These are phyloP conservation scores for Pythium diclinum DNA, from an alignment of 352 stramenopile genomes.

Conservation along the genomic window DNA sequence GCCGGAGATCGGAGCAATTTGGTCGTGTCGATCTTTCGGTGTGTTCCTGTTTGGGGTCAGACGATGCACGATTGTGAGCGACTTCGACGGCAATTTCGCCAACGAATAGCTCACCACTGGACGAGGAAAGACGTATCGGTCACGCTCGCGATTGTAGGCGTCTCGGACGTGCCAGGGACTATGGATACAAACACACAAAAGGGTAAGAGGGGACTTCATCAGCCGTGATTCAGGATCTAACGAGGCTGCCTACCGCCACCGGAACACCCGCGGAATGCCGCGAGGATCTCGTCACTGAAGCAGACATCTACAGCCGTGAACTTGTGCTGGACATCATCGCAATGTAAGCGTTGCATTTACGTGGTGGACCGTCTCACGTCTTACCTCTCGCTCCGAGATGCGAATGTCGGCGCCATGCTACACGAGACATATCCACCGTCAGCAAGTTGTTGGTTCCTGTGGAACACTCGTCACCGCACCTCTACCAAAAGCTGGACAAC, in stretches of 20 bases:
- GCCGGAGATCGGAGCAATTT: slow-evolving; percentile 56
- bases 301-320: slow-evolving; percentile 65
- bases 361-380: neutral
- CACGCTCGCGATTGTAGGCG: neutral
- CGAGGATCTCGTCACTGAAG: slow-evolving; percentile 37
- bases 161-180: neutral
- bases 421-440: neutral
- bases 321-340: slow-evolving; percentile 34
- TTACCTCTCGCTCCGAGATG: slow-evolving; percentile 45
- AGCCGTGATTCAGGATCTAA: no score
- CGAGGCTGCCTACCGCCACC: slow-evolving; percentile 34
- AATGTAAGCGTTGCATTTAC: neutral
- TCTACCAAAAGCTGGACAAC: slow-evolving; percentile 54
- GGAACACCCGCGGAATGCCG: slow-evolving; percentile 38
- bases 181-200: neutral
- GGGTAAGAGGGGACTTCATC: neutral
- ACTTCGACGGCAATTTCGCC: neutral
- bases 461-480: slow-evolving; percentile 21
- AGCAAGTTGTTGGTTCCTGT: neutral
- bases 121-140: slow-evolving; percentile 29
- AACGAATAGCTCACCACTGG: slow-evolving; percentile 29
- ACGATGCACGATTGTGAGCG: neutral
- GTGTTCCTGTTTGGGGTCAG: neutral
- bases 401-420: slow-evolving; percentile 55
- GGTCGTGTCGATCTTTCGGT: slow-evolving; percentile 26